A percentile compares a stretch with the other conserved stretches of the same genome.
Conservation (phyloP, 495 filamentous ascomycete species). For the Annulohypoxylon maeteangense region DNA sequence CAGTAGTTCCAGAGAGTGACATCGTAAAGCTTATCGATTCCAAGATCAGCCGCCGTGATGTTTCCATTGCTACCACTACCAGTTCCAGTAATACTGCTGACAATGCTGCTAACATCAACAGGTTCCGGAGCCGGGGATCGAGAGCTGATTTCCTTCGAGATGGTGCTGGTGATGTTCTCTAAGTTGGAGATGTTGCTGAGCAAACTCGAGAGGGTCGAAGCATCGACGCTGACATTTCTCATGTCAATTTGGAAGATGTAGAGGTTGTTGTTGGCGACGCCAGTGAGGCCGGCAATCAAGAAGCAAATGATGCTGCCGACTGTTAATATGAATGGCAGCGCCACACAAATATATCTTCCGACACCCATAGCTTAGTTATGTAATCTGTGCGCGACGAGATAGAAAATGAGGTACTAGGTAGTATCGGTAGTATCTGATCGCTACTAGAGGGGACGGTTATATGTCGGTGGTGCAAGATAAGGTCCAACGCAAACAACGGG, state of each 20-base stretch:
- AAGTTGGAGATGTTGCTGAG: constrained; percentile 36
- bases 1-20: constrained; percentile 92
- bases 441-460: neutral
- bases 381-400: constrained; percentile 2
- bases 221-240: constrained; percentile 57
- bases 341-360: constrained; percentile 82
- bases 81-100: constrained; percentile 23
- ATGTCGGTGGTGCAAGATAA: constrained; percentile 5
- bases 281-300: constrained; percentile 76
- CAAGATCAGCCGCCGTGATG: constrained; percentile 63
- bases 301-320: constrained; percentile 77
- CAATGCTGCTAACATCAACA: constrained; percentile 29
- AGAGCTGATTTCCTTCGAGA: constrained; percentile 24
- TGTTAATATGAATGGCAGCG: constrained; percentile 80
- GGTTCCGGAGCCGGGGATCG: constrained; percentile 35
- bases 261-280: constrained; percentile 72
- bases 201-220: constrained; percentile 27
- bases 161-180: constrained; percentile 29
- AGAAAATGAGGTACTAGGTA: no score
- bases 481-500: constrained; percentile 19
- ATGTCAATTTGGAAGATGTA: constrained; percentile 79
- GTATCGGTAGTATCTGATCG: neutral
- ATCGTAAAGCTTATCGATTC: constrained; percentile 80
- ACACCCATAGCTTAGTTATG: constrained; percentile 67
- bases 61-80: constrained; percentile 40